These are phyloP conservation scores for Phytophthora pluvialis DNA, from an alignment of 352 stramenopile species.

Conservation along the genomic window DNA sequence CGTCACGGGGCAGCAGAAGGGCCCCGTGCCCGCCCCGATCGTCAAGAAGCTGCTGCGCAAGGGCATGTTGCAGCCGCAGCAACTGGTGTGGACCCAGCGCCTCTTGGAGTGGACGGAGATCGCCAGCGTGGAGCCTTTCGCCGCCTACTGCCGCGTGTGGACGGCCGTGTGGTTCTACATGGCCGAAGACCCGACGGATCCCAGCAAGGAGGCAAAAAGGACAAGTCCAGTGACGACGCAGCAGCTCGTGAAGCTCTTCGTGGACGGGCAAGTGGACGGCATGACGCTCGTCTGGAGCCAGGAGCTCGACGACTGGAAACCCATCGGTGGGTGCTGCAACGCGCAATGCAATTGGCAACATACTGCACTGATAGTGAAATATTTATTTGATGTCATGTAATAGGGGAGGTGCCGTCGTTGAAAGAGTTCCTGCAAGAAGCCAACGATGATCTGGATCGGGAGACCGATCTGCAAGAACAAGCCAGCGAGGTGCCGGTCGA, in stretches of 20 bases:
- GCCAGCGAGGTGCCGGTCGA: constrained; percentile 43
- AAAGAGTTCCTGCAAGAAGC: constrained; percentile 80
- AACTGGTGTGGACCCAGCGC: constrained; percentile 76
- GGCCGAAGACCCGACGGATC: constrained; percentile 22
- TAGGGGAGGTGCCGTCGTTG: constrained; percentile 59
- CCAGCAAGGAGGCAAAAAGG: constrained; percentile 18
- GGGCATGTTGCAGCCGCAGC: constrained; percentile 59
- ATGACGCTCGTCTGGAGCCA: constrained; percentile 77
- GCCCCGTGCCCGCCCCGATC: constrained; percentile 58
- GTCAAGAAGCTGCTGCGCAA: constrained; percentile 78
- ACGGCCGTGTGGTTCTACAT: constrained; percentile 69
- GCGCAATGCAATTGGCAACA: background rate
- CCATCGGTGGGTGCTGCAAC: constrained; percentile 48
- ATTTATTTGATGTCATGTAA: background rate
- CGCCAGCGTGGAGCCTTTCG: constrained; percentile 53
- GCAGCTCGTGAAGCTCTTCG: constrained; percentile 63
- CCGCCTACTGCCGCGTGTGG: constrained; percentile 61
- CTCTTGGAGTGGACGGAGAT: constrained; percentile 66
- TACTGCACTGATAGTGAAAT: background rate
- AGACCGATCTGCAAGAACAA: constrained; percentile 55
- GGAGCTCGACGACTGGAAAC: constrained; percentile 58
- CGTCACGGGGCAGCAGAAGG: constrained; percentile 65
- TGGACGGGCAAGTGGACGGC: constrained; percentile 70
- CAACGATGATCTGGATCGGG: constrained; percentile 65
- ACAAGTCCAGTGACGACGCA: constrained; percentile 58